Conservation (phyloP, 164 flowering plant genomes). For the Kalanchoe fedtschenkoi region DNA sequence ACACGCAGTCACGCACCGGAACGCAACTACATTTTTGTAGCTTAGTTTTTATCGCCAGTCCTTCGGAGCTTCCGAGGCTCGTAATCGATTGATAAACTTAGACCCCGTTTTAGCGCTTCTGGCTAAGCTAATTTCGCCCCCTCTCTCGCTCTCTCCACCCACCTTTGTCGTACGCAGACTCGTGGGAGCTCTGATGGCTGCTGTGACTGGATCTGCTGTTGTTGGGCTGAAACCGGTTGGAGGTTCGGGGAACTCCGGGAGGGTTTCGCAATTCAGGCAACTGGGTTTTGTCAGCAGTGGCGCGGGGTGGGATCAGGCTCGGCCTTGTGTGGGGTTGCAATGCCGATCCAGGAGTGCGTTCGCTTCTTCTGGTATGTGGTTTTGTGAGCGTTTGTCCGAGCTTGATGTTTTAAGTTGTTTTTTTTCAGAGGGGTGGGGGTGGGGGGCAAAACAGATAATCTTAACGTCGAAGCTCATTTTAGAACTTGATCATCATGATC, state of each 20-base stretch:
- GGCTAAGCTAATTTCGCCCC: neutral
- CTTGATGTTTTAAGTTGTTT: neutral
- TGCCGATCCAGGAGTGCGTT: constrained; percentile 4
- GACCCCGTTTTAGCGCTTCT: neutral
- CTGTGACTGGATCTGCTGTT: constrained; percentile 1
- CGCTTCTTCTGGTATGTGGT: constrained; percentile 2
- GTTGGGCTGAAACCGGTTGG: constrained; percentile 2
- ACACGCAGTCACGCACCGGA: too few relatives aligned
- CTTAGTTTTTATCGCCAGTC: neutral
- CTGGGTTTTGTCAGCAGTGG: neutral
- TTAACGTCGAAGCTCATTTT: too few relatives aligned
- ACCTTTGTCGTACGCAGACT: neutral
- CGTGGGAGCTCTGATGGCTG: constrained; percentile 5
- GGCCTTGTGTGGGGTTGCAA: neutral
- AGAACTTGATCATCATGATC: too few relatives aligned
- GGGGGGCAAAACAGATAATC: too few relatives aligned
- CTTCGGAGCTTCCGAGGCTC: constrained; percentile 7
- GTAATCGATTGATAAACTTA: neutral
- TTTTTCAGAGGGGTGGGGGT: neutral
- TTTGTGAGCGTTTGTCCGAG: too few relatives aligned
- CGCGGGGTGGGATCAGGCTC: neutral
- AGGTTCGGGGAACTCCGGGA: neutral
- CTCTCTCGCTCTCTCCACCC: neutral
- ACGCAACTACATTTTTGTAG: neutral
- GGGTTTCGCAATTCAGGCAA: neutral